Evolutionary conservation across 2,329 filamentous ascomycete species (phyloP).

Genomic region (Alternaria dauci): DNA sequence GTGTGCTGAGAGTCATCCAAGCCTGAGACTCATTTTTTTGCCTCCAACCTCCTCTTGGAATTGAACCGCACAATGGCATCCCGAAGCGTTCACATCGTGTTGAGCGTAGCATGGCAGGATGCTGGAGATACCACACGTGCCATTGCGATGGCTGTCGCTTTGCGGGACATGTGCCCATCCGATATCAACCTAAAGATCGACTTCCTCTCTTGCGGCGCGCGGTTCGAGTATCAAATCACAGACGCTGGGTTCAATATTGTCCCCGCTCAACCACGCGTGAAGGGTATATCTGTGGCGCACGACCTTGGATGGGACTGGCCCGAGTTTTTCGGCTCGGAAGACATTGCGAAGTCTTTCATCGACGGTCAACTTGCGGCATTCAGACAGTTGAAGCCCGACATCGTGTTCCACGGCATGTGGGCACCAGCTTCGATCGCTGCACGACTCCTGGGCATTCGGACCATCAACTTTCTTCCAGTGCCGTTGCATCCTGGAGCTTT

Average conservation of each 20-base stretch:
- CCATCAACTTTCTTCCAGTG: slow-evolving; percentile 45
- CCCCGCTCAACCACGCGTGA: slow-evolving; percentile 40
- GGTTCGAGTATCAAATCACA: slow-evolving; percentile 43
- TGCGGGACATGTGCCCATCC: slow-evolving; percentile 42
- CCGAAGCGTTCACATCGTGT: slow-evolving; percentile 34
- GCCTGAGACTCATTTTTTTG: background rate
- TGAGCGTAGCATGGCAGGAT: slow-evolving; percentile 47
- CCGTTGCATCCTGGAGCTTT: slow-evolving; percentile 42
- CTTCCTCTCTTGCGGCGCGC: slow-evolving; percentile 43
- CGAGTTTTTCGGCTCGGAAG: slow-evolving; percentile 45
- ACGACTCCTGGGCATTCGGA: slow-evolving; percentile 40
- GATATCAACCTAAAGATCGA: slow-evolving; percentile 36
- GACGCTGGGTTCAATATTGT: slow-evolving; percentile 46
- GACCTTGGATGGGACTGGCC: slow-evolving; percentile 48
- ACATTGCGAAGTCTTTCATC: slow-evolving; percentile 44
- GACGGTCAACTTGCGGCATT: slow-evolving; percentile 44
- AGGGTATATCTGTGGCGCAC: slow-evolving; percentile 42
- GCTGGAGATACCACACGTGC: slow-evolving; percentile 45
- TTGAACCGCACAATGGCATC: slow-evolving; percentile 22
- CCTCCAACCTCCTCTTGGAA: background rate
- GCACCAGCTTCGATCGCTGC: slow-evolving; percentile 44
- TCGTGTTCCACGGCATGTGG: slow-evolving; percentile 49
- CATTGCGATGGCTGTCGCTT: slow-evolving; percentile 39
- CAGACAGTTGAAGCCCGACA: slow-evolving; percentile 39
- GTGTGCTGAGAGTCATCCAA: background rate